Conservation (phyloP, 2,329 filamentous ascomycete species). For the Penicillium sp. region DNA sequence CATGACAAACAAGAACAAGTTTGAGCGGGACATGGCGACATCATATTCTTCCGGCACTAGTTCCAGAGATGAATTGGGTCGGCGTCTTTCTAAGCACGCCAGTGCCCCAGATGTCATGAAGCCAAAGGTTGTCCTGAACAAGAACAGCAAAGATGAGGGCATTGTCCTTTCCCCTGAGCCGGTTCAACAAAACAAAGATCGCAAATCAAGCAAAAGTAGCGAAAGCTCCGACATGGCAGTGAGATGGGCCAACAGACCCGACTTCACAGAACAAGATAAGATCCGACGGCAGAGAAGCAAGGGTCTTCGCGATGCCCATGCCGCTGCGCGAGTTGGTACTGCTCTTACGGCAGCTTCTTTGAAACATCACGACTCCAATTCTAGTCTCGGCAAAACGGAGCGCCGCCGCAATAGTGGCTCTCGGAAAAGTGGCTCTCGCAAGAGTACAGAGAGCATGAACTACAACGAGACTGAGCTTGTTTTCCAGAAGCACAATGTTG, state of each 20-base stretch:
- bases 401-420: conserved; percentile 35
- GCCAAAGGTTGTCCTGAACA: conserved; percentile 61
- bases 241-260: conserved; percentile 49
- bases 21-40: conserved; percentile 62
- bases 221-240: conserved; percentile 49
- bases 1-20: conserved; percentile 67
- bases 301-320: conserved; percentile 55
- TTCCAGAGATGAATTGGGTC: conserved; percentile 55
- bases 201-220: conserved; percentile 52
- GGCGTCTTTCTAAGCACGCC: conserved; percentile 59
- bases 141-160: conserved; percentile 58
- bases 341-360: conserved; percentile 63
- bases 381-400: conserved; percentile 51
- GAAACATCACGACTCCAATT: conserved; percentile 64
- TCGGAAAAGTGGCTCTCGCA: conserved; percentile 34
- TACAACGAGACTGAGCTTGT: conserved; percentile 55
- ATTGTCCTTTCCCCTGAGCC: conserved; percentile 55
- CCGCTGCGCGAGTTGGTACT: conserved; percentile 55
- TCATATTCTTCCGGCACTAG: conserved; percentile 59
- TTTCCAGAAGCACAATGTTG: conserved; percentile 59
- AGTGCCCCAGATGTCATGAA: conserved; percentile 62
- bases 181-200: conserved; percentile 53
- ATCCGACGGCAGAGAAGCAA: conserved; percentile 56
- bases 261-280: conserved; percentile 52
- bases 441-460: conserved; percentile 44